Conservation (phyloP, 2,329 filamentous ascomycete species). For the Coniella lustricola region DNA sequence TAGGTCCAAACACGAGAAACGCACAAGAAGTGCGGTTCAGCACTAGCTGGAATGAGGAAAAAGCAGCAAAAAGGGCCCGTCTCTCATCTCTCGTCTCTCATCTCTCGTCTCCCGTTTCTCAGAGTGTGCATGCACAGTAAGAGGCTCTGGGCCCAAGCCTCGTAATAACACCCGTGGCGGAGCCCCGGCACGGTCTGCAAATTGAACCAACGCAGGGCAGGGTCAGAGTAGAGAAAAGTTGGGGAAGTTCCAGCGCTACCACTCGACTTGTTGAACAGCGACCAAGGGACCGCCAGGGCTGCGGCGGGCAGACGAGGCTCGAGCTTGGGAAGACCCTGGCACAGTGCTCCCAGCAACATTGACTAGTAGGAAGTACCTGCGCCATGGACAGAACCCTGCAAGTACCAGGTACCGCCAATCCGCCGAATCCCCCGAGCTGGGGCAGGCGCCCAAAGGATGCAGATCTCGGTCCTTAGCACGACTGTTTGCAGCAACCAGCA, state of each 20-base stretch:
- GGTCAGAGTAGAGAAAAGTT: conserved; percentile 21
- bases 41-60: no score
- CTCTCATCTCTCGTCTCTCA: no score
- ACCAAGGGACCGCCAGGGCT: background rate
- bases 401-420: conserved; percentile 3
- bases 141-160: no score
- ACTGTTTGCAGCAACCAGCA: background rate
- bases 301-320: background rate
- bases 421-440: conserved; percentile 2
- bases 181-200: background rate
- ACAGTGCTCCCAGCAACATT: background rate
- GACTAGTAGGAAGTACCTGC: background rate
- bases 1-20: no score
- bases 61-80: no score
- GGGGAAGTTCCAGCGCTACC: conserved; percentile 20
- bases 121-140: no score
- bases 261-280: background rate
- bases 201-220: background rate
- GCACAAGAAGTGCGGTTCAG: no score
- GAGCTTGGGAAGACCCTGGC: background rate
- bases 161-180: no score
- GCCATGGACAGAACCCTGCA: no score
- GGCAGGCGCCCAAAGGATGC: background rate
- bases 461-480: background rate
- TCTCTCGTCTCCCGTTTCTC: no score